Evolutionary conservation across 2,329 filamentous ascomycete genomes (phyloP).

Genomic region (Pseudogymnoascus sp.): DNA sequence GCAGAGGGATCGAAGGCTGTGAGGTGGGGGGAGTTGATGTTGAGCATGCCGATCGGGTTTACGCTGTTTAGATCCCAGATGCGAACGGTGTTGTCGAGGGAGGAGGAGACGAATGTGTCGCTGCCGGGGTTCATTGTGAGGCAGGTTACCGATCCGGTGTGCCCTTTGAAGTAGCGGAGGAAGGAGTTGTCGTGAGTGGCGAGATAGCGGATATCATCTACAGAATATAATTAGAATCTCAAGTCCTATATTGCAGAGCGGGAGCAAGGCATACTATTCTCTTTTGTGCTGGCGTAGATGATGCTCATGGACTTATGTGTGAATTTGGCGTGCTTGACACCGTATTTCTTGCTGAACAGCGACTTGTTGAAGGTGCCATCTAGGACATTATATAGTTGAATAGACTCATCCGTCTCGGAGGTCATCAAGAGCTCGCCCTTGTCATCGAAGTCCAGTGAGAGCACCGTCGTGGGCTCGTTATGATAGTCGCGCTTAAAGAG

Average conservation of each 20-base stretch:
- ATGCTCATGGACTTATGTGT: slow-evolving; percentile 87
- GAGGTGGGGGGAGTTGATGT: slow-evolving; percentile 72
- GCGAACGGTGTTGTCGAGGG: slow-evolving; percentile 81
- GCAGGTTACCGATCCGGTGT: slow-evolving; percentile 74
- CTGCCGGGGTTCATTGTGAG: slow-evolving; percentile 75
- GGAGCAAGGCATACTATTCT: slow-evolving; percentile 56
- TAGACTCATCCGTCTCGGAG: slow-evolving; percentile 85
- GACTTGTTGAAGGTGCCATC: slow-evolving; percentile 85
- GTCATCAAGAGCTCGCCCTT: slow-evolving; percentile 87
- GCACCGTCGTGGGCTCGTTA: slow-evolving; percentile 49
- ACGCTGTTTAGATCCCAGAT: slow-evolving; percentile 76
- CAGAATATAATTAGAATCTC: not conserved
- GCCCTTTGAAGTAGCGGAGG: slow-evolving; percentile 91
- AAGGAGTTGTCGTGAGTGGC: slow-evolving; percentile 94
- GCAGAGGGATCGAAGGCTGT: slow-evolving; percentile 88
- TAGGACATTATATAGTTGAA: slow-evolving; percentile 90
- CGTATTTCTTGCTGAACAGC: slow-evolving; percentile 92
- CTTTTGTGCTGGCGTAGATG: slow-evolving; percentile 91
- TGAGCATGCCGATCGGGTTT: slow-evolving; percentile 70
- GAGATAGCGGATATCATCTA: slow-evolving; percentile 75
- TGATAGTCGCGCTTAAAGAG: slow-evolving; percentile 38
- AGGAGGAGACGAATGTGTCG: slow-evolving; percentile 88
- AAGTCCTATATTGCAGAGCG: not conserved
- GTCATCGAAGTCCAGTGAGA: slow-evolving; percentile 94
- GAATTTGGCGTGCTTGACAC: slow-evolving; percentile 86